Conservation (phyloP, 2,329 filamentous ascomycete species). For the Phyllosticta paracitricarpa region DNA sequence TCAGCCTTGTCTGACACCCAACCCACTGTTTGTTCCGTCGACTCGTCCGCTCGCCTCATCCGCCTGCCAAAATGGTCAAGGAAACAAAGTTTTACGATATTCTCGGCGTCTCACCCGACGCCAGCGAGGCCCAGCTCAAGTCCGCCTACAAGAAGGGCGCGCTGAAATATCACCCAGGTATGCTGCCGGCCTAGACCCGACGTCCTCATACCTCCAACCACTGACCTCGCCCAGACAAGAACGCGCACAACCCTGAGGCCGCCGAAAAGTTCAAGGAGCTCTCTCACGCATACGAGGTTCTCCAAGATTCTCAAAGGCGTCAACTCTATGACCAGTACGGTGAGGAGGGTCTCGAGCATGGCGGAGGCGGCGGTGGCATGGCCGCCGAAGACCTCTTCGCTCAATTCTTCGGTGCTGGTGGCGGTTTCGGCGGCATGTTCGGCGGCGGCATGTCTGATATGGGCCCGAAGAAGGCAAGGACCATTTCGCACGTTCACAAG, state of each 20-base stretch:
- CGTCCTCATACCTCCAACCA: constrained; percentile 5
- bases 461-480: constrained; percentile 83
- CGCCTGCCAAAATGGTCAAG: constrained; percentile 56
- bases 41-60: constrained; percentile 1
- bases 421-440: constrained; percentile 55
- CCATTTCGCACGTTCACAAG: constrained; percentile 97
- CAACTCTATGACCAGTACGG: constrained; percentile 93
- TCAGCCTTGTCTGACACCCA: background rate
- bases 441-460: constrained; percentile 67
- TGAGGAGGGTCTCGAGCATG: constrained; percentile 83
- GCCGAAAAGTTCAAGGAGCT: constrained; percentile 99
- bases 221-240: constrained; percentile 65
- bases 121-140: constrained; percentile 79
- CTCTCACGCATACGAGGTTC: constrained; percentile 88
- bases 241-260: constrained; percentile 82
- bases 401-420: constrained; percentile 82
- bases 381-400: constrained; percentile 92
- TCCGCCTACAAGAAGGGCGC: constrained; percentile 80
- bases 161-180: constrained; percentile 77
- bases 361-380: constrained; percentile 72
- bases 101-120: constrained; percentile 67
- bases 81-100: constrained; percentile 72
- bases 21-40: background rate
- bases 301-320: constrained; percentile 88
- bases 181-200: constrained; percentile 21